Percentiles rank a stretch among this genome's conserved stretches.
Evolutionary conservation across 208 protist species (phyloP).

Genomic region (Strigomonas galati): DNA sequence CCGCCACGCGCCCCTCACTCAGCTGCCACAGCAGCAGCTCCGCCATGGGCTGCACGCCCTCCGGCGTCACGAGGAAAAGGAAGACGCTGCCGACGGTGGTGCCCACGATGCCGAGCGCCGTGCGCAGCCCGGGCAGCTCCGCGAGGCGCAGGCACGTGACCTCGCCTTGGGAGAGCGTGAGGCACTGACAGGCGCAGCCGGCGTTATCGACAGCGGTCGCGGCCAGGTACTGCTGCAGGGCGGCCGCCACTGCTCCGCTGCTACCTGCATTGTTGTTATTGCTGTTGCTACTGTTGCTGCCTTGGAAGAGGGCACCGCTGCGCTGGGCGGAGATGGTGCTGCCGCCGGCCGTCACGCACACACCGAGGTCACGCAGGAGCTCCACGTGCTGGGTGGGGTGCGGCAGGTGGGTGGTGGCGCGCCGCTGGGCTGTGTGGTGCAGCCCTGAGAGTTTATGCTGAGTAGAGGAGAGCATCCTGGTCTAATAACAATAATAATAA

Average conservation of each 20-base stretch:
- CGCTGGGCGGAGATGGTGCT: neutral
- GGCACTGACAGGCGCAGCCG: neutral
- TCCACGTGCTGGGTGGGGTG: neutral
- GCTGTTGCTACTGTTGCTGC: neutral
- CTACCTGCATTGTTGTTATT: neutral
- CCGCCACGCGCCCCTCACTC: conserved; percentile 29
- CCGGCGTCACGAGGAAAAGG: conserved; percentile 44
- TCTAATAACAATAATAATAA: conserved; percentile 2
- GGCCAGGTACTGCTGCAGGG: too few relatives aligned
- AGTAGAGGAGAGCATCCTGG: too few relatives aligned
- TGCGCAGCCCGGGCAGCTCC: neutral
- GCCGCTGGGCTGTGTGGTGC: neutral
- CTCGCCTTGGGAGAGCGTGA: neutral
- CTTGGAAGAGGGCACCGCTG: too few relatives aligned
- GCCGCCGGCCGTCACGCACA: neutral
- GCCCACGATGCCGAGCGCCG: conserved; percentile 51
- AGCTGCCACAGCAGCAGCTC: conserved; percentile 29
- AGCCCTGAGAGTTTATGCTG: too few relatives aligned
- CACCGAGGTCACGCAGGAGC: neutral
- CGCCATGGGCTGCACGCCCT: conserved; percentile 27
- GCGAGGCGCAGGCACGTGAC: neutral
- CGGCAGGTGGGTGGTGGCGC: neutral
- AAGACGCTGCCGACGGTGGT: conserved; percentile 45
- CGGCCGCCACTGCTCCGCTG: neutral
- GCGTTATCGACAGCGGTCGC: too few relatives aligned